Base-by-base conservation (phyloP, 495 filamentous ascomycete species). In the Articulospora tetracladia region DNA sequence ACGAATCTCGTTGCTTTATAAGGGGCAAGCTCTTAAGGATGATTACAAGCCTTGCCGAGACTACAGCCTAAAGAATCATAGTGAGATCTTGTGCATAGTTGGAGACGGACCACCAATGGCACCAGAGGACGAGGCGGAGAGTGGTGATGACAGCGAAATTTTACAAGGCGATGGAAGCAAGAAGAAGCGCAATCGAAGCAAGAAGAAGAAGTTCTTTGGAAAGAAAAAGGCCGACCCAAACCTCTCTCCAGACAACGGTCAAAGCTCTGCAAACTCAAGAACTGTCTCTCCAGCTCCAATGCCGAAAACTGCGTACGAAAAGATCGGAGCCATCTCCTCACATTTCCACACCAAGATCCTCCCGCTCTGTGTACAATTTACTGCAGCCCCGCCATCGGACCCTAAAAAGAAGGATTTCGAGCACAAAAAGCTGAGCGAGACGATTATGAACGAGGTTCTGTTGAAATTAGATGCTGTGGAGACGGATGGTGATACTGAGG, bases 381-480 rank as follows among this genome's bases (percentile, higher is more conserved):
- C 83, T 24, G 67, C 76, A 0, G 66, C 78, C 20, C 86, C 93
- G 15, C 94, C 94, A 0, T 66, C 65, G 2, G 92, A 97, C 24
- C 64, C 70, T 20, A 87, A 89, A 71, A 86, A 87, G 74, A 77
- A 84, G 41, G 83, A 84, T 20, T 88, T 89, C 41, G 88, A 93
- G 63, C 86, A 97, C 61, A 86, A 88, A 71, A 89, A 83, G 69
- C 68, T 97, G 32, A 86, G 82, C 26, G 94, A 97, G 77, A 90
- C 85, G 3, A 87, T 97, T 55, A 74, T 98, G 77, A 80, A 84
- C 53, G 90, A 97, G 69, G 80, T 93, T 7, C 62, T 97, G 58
- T 65, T 98, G 65, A 97, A 95, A 73, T 77, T 93, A 25, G 93
- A 97, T 75, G 86, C 79, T 15, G 86, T 97, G 25, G 90, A 93